These are phyloP conservation scores for Saccharum spontaneum DNA, from an alignment of 176 grass and related monocot genomes.

Conservation along the genomic window DNA sequence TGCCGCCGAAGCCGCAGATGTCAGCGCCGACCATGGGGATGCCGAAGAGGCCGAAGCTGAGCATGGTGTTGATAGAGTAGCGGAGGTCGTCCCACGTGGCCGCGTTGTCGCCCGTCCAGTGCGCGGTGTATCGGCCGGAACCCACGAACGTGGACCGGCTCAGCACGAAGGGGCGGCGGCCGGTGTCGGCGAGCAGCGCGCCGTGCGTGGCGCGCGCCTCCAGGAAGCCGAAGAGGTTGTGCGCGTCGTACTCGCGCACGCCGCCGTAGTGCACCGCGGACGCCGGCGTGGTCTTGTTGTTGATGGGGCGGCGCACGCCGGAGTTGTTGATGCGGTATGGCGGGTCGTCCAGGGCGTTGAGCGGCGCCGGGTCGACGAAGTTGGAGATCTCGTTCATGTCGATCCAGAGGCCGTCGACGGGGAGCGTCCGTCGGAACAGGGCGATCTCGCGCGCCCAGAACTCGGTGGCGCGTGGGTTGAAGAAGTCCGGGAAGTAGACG, in stretches of 20 bases:
- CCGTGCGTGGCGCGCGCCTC: conserved; percentile 60
- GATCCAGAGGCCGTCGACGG: conserved; percentile 85
- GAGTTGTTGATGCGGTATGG: conserved; percentile 86
- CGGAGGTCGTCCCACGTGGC: conserved; percentile 65
- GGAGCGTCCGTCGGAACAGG: conserved; percentile 58
- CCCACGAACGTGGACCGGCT: conserved; percentile 84
- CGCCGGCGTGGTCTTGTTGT: conserved; percentile 58
- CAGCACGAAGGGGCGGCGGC: conserved; percentile 72
- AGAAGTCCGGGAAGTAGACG: conserved; percentile 84
- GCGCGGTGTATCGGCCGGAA: conserved; percentile 65
- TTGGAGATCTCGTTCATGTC: conserved; percentile 98
- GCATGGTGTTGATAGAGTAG: conserved; percentile 71
- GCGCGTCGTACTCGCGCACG: conserved; percentile 67
- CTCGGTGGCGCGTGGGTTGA: conserved; percentile 53
- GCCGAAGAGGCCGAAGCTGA: conserved; percentile 80
- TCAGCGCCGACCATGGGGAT: conserved; percentile 88
- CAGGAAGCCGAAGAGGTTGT: conserved; percentile 78
- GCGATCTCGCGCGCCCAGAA: conserved; percentile 79
- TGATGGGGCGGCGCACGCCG: conserved; percentile 53
- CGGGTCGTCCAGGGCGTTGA: conserved; percentile 65
- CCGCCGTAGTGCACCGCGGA: conserved; percentile 66
- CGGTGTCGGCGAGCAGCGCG: conserved; percentile 58
- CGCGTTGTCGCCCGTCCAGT: conserved; percentile 78
- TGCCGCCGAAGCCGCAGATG: conserved; percentile 70
- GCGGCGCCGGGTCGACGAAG: conserved; percentile 43